phyloP scores from a whole-genome alignment of 2,329 filamentous ascomycete genomes.

The Aspergillus sp. region DNA sequence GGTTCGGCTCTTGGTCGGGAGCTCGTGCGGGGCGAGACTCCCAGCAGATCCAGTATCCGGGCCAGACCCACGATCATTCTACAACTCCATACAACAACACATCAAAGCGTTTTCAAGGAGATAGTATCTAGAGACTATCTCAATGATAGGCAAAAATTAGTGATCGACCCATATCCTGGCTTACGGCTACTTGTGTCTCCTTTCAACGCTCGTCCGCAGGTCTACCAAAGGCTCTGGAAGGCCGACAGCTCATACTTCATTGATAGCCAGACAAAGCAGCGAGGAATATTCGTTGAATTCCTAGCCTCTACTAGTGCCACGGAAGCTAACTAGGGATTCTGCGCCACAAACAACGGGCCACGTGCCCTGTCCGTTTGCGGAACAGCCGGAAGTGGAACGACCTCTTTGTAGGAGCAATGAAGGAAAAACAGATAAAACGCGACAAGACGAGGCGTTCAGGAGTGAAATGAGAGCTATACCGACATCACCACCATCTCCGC shows the following conservation, averaged over 20 bases:
- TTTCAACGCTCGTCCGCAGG: not conserved
- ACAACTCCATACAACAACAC: too few species aligned
- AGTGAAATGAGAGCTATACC: not conserved
- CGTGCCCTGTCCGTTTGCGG: not conserved
- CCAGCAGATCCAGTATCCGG: slow-evolving; percentile 2
- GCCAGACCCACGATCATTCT: slow-evolving; percentile 5
- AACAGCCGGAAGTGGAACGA: not conserved
- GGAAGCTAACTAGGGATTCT: not conserved
- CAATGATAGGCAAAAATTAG: too few species aligned
- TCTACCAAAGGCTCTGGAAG: not conserved
- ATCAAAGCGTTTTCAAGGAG: too few species aligned
- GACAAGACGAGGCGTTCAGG: not conserved
- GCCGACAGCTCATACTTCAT: not conserved
- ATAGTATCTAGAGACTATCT: too few species aligned
- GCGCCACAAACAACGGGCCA: not conserved
- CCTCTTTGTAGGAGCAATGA: not conserved
- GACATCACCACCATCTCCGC: not conserved
- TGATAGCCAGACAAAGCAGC: not conserved
- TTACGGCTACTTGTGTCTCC: too few species aligned
- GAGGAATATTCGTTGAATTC: not conserved
- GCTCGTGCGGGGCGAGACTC: slow-evolving; percentile 11
- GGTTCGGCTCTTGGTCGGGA: slow-evolving; percentile 11
- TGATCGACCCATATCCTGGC: too few species aligned
- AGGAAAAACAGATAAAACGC: not conserved
- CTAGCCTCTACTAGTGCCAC: not conserved